Evolutionary conservation across 306 rosid genomes (phyloP), one percentile per base, ranked within the genome.

Genomic region (Cucurbita moschata): DNA sequence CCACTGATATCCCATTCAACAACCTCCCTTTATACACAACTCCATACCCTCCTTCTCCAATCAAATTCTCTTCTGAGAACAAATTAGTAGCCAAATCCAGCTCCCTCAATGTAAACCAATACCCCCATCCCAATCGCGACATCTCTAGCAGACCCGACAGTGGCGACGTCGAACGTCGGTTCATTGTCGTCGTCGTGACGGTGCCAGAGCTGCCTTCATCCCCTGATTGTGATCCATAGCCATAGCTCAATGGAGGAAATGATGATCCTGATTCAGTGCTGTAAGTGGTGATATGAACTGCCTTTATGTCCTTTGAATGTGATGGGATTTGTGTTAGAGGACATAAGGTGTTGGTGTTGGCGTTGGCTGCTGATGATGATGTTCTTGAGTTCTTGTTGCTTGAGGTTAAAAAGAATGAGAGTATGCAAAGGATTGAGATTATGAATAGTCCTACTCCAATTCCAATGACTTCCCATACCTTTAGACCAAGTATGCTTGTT

Each of bases 31-130:
- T 75, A 71, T 88, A 93, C 69, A 93, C 98, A 65, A 93, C 81
- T 79, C 98, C 98, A 77, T 93, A 93, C 26, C 98, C 98, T n/a
- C 98, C 98, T 83, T 93, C 98, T 23, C 98, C 98, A 0, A 93
- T 74, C 38, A 93, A 86, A 73, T 88, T 87, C 19, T 90, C 96
- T 77, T 88, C 89, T 4, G 94, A 80, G 78, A 93, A 93, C 7
- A 88, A 87, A 63, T 81, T 88, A 6, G 98, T 93, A 5, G 97
- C 98, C 44, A 85, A 85, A 75, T 90, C 94, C 75, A 93, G 96
- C 82, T 93, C 98, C 79, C 98, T 83, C 71, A 93, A 66, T 30
- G 97, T 93, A 86, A 93, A 93, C 98, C 98, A 93, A 77, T 93
- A 96, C 64, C 98, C 98, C 98, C 98, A 93, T 68, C 98, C 97